Conservation (phyloP, 768 basidiomycete species). For the Tylopilus subfusipes region DNA sequence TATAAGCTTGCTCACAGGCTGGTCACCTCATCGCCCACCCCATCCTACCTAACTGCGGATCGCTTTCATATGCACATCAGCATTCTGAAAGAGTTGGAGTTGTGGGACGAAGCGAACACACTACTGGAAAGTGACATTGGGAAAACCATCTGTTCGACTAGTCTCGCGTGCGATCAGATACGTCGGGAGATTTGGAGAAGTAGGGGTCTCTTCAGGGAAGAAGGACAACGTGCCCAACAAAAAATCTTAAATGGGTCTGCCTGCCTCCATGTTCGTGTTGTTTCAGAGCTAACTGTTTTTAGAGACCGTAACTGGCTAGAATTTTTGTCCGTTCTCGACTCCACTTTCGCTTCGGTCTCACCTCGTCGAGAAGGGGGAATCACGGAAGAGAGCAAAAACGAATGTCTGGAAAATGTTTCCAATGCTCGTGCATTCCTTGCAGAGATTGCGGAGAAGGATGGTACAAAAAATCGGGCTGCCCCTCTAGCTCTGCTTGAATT, state of each 20-base stretch:
- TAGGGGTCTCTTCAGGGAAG: slow-evolving; percentile 55
- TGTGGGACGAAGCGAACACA: slow-evolving; percentile 67
- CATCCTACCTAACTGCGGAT: slow-evolving; percentile 64
- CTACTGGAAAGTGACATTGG: slow-evolving; percentile 69
- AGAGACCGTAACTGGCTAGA: slow-evolving; percentile 87
- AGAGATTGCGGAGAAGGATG: slow-evolving; percentile 60
- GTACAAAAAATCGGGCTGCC: slow-evolving; percentile 69
- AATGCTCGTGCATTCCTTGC: slow-evolving; percentile 51
- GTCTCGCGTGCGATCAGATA: slow-evolving; percentile 69
- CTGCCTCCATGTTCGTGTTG: background rate
- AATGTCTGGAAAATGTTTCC: slow-evolving; percentile 38
- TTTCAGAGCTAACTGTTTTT: slow-evolving; percentile 22
- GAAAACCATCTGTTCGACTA: slow-evolving; percentile 62
- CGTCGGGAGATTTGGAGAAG: slow-evolving; percentile 66
- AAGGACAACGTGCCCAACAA: slow-evolving; percentile 56
- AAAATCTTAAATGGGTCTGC: slow-evolving; percentile 60
- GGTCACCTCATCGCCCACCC: slow-evolving; percentile 57
- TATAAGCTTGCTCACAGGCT: slow-evolving; percentile 77
- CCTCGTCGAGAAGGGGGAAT: slow-evolving; percentile 22
- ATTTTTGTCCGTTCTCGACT: slow-evolving; percentile 71
- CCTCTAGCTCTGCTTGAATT: slow-evolving; percentile 73
- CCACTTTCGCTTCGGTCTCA: slow-evolving; percentile 47
- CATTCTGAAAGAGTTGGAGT: slow-evolving; percentile 64
- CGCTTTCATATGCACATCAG: slow-evolving; percentile 74
- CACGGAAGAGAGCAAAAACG: slow-evolving; percentile 36